These are phyloP conservation scores for Acacia pycnantha DNA, from an alignment of 331 rosid species.

Conservation along the genomic window DNA sequence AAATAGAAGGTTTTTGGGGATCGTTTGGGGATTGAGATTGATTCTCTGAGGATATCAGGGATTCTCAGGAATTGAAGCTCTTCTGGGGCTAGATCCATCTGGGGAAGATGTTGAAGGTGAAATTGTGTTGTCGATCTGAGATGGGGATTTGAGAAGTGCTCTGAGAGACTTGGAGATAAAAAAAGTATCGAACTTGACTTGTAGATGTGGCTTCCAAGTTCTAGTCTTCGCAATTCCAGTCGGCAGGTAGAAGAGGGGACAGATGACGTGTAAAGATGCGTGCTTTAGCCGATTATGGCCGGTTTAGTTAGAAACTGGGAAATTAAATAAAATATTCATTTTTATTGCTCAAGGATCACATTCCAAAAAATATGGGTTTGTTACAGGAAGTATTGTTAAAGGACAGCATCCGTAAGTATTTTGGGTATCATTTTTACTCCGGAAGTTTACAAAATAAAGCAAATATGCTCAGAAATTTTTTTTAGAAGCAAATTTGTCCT, in stretches of 20 bases:
- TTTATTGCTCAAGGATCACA: neutral
- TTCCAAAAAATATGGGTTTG: no score
- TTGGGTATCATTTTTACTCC: no score
- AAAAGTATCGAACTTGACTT: conserved; percentile 1
- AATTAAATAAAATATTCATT: no score
- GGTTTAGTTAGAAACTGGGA: neutral
- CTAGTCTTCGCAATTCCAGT: neutral
- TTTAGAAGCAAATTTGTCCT: no score
- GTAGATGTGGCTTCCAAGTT: neutral
- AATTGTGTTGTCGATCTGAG: neutral
- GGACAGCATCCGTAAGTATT: no score
- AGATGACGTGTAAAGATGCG: neutral
- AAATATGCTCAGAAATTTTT: no score
- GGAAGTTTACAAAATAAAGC: no score
- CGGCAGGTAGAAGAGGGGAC: neutral
- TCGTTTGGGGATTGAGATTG: conserved; percentile 74
- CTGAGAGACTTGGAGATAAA: neutral
- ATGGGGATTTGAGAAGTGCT: neutral
- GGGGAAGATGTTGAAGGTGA: neutral
- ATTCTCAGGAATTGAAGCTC: conserved; percentile 74
- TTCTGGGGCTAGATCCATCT: conserved; percentile 88
- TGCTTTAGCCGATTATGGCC: neutral
- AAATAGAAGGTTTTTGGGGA: conserved; percentile 91
- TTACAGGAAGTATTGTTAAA: no score
- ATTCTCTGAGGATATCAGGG: conserved; percentile 63